Base-by-base conservation (phyloP, 192 early-diverging fungal genomes). In the Lobosporangium transversale region DNA sequence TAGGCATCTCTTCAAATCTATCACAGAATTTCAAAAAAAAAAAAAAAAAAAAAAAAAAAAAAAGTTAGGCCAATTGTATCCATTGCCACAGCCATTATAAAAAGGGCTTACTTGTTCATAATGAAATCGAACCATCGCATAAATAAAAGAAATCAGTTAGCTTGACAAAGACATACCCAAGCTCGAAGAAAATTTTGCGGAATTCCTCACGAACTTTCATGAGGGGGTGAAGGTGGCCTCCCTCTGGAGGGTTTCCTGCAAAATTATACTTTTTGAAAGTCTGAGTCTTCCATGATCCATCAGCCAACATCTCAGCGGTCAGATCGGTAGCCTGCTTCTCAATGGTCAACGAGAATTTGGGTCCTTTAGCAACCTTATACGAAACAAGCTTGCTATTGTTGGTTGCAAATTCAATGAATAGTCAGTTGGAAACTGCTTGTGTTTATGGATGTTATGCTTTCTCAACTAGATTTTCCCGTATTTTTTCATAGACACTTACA, bases 171-270 rank as follows among this genome's bases (percentile, higher is more conserved):
- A 33, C 59, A 35, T 83, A 91, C 90, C 97, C 98, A 66, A 97
- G 91, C 83, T 99, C 96, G 76, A 99, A 95, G 86, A 99, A 99
- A 81, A 98, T 95, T 80, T 97, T 90, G 30, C 97, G 87, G 87
- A 98, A 97, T 85, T 99, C 98, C 70, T 98, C 95, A 53, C 97
- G 93, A 56, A 98, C 95, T 81, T 99, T 99, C 92, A 99, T 92
- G 57, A 99, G 86, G 62, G 98, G 98, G 76, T 99, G 98, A 64
- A 99, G 86, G 62, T 96, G 90, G 11, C 98, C 98, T 48, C 90
- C 91, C 43, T 71, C 68, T 20, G 94, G 94, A 44, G 84, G 84
- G 63, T 94, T 78, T 73, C 98, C 97, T 69, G 94, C 90, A 89
- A 99, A 98, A 87, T 99, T 99, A 88, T 98, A 99, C 80, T 94